phyloP scores from a whole-genome alignment of 1,139 yeast species.

The Hemisphaericaspora lyxosophila region DNA sequence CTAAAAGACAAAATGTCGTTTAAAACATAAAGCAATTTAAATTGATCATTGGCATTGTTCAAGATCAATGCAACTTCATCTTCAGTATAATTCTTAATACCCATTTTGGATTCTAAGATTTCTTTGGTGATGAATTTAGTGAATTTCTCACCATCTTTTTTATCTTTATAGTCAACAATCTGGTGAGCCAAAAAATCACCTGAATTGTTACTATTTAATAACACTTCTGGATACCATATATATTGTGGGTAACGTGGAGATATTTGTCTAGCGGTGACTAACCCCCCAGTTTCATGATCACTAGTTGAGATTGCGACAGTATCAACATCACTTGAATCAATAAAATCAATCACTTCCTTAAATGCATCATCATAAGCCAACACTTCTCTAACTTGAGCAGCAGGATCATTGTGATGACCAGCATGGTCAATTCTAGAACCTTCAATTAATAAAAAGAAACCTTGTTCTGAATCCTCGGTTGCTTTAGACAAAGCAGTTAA shows the following conservation, averaged over 20 bases:
- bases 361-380: slow-evolving; percentile 72
- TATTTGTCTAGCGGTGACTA: slow-evolving; percentile 71
- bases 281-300: slow-evolving; percentile 93
- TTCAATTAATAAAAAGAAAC: slow-evolving; percentile 80
- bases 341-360: slow-evolving; percentile 65
- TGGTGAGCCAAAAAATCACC: slow-evolving; percentile 60
- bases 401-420: slow-evolving; percentile 84
- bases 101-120: slow-evolving; percentile 56
- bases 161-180: slow-evolving; percentile 23
- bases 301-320: slow-evolving; percentile 77
- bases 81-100: slow-evolving; percentile 53
- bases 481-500: slow-evolving; percentile 62
- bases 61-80: slow-evolving; percentile 45
- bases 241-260: slow-evolving; percentile 48
- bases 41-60: slow-evolving; percentile 18
- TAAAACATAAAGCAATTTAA: slow-evolving; percentile 29
- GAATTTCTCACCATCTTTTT: slow-evolving; percentile 28
- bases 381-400: slow-evolving; percentile 39
- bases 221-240: slow-evolving; percentile 78
- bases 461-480: slow-evolving; percentile 67
- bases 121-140: slow-evolving; percentile 46
- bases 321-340: slow-evolving; percentile 62
- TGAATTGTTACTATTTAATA: slow-evolving; percentile 65
- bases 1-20: slow-evolving; percentile 64
- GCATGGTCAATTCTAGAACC: slow-evolving; percentile 93